Evolutionary conservation across 1,284 basidiomycete species (phyloP).

Genomic region (Xanthoconium separans): DNA sequence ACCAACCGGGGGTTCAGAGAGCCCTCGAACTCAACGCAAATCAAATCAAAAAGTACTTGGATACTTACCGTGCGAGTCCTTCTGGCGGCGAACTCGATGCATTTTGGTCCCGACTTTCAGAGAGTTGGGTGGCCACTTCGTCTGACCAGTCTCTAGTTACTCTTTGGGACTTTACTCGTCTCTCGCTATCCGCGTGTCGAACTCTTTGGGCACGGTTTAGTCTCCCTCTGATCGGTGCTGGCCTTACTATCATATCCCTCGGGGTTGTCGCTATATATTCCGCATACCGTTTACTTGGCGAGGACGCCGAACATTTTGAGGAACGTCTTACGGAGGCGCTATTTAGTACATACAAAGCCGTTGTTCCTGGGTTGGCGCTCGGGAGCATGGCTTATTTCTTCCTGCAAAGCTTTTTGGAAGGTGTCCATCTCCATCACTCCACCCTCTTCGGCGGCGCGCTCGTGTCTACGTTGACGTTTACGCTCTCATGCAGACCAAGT

Average conservation of each 20-base stretch:
- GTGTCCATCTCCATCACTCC: slow-evolving; percentile 39
- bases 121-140: slow-evolving; percentile 41
- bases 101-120: slow-evolving; percentile 53
- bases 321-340: slow-evolving; percentile 39
- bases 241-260: slow-evolving; percentile 51
- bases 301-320: slow-evolving; percentile 12
- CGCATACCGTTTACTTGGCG: slow-evolving; percentile 45
- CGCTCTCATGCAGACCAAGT: slow-evolving; percentile 8
- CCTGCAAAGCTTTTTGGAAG: slow-evolving; percentile 38
- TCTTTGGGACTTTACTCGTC: slow-evolving; percentile 57
- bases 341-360: slow-evolving; percentile 35
- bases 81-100: slow-evolving; percentile 73
- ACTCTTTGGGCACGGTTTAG: slow-evolving; percentile 96
- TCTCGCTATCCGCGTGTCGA: slow-evolving; percentile 72
- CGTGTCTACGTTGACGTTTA: slow-evolving; percentile 19
- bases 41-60: slow-evolving; percentile 80
- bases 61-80: slow-evolving; percentile 68
- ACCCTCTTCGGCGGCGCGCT: slow-evolving; percentile 46
- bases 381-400: slow-evolving; percentile 40
- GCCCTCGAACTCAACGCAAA: slow-evolving; percentile 75
- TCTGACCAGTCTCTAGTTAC: slow-evolving; percentile 34
- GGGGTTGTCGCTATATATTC: slow-evolving; percentile 48
- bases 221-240: slow-evolving; percentile 71
- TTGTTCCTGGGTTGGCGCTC: slow-evolving; percentile 42
- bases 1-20: slow-evolving; percentile 34